phyloP scores from a whole-genome alignment of 306 rosid species.

The Quercus berberidifolia region DNA sequence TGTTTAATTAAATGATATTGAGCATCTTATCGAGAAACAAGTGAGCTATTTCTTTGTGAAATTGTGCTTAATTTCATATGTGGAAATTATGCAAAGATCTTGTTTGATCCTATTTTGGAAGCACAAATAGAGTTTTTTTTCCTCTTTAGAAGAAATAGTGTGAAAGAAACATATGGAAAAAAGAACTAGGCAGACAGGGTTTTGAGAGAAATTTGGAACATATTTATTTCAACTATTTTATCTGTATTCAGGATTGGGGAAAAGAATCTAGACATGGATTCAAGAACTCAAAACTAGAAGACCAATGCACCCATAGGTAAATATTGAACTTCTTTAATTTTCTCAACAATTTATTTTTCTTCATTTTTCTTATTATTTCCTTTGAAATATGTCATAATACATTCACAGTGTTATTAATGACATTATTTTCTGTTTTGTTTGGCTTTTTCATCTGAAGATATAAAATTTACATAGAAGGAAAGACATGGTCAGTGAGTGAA shows the following conservation, averaged over 20 bases:
- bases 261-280: slow-evolving; percentile 66
- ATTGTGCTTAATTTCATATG: too few relatives aligned
- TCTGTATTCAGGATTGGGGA: slow-evolving; percentile 59
- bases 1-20: neutral
- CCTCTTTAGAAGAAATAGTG: too few relatives aligned
- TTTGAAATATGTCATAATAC: neutral
- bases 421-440: neutral
- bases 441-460: slow-evolving; percentile 30
- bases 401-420: neutral
- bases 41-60: too few relatives aligned
- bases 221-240: neutral
- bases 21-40: too few relatives aligned
- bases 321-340: neutral
- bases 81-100: too few relatives aligned
- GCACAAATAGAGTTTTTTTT: too few relatives aligned
- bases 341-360: neutral
- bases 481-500: slow-evolving; percentile 81
- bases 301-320: slow-evolving; percentile 66
- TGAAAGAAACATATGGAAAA: too few relatives aligned
- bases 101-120: too few relatives aligned
- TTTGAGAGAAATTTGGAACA: too few relatives aligned
- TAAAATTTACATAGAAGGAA: slow-evolving; percentile 76
- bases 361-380: neutral
- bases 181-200: too few relatives aligned
- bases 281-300: slow-evolving; percentile 60